A percentile compares a stretch with the other conserved stretches of the same genome.
These are phyloP conservation scores for peach (Prunus persica) DNA, from an alignment of 306 rosid genomes.

Conservation along the genomic window DNA sequence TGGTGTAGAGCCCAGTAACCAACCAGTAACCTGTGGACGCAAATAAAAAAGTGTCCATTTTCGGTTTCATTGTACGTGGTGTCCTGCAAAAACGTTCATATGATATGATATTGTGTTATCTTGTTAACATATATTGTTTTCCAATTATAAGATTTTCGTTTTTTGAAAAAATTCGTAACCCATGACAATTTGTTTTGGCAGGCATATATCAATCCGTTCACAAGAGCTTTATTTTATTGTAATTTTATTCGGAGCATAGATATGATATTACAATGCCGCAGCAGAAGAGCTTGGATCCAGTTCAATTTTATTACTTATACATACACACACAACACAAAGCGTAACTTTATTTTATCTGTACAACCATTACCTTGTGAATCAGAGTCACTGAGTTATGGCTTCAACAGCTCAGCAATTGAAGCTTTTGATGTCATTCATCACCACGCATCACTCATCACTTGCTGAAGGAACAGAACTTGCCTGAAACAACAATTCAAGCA, in stretches of 20 bases:
- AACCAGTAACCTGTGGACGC: no score
- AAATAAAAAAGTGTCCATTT: no score
- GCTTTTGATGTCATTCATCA: constrained; percentile 44
- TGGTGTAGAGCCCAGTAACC: neutral
- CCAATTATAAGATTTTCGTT: neutral
- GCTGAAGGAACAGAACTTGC: constrained; percentile 68
- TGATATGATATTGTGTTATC: no score
- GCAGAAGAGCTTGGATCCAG: neutral
- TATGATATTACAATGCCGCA: neutral
- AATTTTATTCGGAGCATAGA: neutral
- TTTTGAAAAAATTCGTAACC: neutral
- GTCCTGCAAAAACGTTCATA: no score
- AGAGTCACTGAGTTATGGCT: neutral
- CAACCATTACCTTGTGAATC: constrained; percentile 7
- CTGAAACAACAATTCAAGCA: constrained; percentile 36
- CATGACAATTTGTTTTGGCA: neutral
- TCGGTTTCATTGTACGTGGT: no score
- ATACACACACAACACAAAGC: neutral
- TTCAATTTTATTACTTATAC: neutral
- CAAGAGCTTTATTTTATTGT: constrained; percentile 1
- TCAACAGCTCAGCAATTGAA: neutral
- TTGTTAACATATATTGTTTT: no score
- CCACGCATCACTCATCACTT: constrained; percentile 47
- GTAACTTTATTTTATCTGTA: constrained; percentile 9
- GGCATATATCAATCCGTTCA: neutral